Conservation (phyloP, 441 rosid genomes). For the Biscutella laevigata region DNA sequence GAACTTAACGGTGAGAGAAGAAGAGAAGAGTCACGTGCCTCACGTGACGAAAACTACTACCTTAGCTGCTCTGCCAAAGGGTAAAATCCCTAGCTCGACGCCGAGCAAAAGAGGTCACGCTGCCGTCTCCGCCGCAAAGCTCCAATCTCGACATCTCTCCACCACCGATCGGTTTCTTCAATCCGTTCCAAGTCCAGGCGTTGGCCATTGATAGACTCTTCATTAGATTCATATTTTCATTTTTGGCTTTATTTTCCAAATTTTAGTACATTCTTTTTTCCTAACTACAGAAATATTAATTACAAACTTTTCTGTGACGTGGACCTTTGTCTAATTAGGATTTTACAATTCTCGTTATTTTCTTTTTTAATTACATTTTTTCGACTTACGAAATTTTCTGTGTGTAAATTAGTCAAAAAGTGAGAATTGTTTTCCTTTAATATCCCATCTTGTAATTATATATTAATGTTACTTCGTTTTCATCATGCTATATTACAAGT, state of each 20-base stretch:
- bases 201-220: slow-evolving; percentile 39
- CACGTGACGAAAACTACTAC: slow-evolving; percentile 30
- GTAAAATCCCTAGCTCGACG: slow-evolving; percentile 44
- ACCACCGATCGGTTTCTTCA: slow-evolving; percentile 45
- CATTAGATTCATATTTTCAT: background rate
- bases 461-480: too few relatives aligned
- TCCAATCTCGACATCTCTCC: slow-evolving; percentile 46
- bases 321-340: slow-evolving; percentile 1
- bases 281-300: too few relatives aligned
- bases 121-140: slow-evolving; percentile 33
- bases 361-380: background rate
- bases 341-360: background rate
- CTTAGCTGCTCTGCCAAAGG: slow-evolving; percentile 53
- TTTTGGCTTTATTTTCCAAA: background rate
- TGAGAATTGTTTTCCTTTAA: too few relatives aligned
- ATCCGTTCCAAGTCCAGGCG: slow-evolving; percentile 83
- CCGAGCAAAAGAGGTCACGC: slow-evolving; percentile 64
- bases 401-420: too few relatives aligned
- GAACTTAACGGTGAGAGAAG: slow-evolving; percentile 16
- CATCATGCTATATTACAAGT: too few relatives aligned
- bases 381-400: too few relatives aligned
- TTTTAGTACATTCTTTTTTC: slow-evolving; percentile 17
- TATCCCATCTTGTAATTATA: too few relatives aligned
- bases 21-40: slow-evolving; percentile 25
- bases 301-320: slow-evolving; percentile 7